A percentile compares a stretch with the other conserved stretches of the same genome.
Conservation (phyloP, 768 basidiomycete genomes). For the Chlorophyllum brunneum region DNA sequence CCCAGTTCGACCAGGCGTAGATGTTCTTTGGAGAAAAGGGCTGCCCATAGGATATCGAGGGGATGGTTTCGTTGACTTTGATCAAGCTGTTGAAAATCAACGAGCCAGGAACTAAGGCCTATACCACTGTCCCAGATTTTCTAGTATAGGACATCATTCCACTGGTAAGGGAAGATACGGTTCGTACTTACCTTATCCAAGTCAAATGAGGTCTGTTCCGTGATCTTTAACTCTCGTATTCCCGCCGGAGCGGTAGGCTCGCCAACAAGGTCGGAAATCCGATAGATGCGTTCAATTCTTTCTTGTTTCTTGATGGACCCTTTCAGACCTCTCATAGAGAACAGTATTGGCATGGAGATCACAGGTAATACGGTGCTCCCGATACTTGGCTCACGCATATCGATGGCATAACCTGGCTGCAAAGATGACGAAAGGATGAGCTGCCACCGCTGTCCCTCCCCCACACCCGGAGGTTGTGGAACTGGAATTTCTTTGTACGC, state of each 20-base stretch:
- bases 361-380: constrained; percentile 52
- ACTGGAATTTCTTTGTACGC: constrained; percentile 77
- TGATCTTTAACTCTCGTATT: constrained; percentile 40
- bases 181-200: constrained; percentile 74
- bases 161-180: constrained; percentile 11
- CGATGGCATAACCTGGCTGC: constrained; percentile 25
- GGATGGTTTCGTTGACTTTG: not conserved
- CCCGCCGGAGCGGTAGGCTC: not conserved
- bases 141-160: constrained; percentile 42
- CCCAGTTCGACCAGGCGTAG: constrained; percentile 69
- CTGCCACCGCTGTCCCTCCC: constrained; percentile 58
- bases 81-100: constrained; percentile 25
- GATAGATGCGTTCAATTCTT: constrained; percentile 56
- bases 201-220: constrained; percentile 86
- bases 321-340: constrained; percentile 27
- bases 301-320: constrained; percentile 54
- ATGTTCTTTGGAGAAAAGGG: constrained; percentile 35
- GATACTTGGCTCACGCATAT: constrained; percentile 36
- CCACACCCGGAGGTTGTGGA: constrained; percentile 51
- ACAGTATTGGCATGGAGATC: constrained; percentile 61
- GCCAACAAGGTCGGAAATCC: constrained; percentile 22
- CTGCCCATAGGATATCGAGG: constrained; percentile 23
- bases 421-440: constrained; percentile 45
- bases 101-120: constrained; percentile 78
- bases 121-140: constrained; percentile 98